Percentiles rank a stretch among this genome's conserved stretches.
Conservation (phyloP, 805 yeast genomes). For the Candida ulmi region DNA sequence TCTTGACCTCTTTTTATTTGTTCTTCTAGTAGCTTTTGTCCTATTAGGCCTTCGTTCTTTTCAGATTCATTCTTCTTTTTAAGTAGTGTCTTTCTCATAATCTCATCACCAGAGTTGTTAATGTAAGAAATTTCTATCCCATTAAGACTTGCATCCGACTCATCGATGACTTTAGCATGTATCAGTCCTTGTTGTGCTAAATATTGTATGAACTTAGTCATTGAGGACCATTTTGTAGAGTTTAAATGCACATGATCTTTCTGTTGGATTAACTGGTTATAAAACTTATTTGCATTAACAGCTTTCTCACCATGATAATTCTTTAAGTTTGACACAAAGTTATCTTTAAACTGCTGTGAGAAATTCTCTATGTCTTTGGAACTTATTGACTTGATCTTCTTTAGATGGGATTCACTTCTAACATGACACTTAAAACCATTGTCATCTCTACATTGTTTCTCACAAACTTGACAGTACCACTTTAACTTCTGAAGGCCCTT, state of each 20-base stretch:
- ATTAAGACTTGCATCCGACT: conserved; percentile 28
- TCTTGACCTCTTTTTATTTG: conserved; percentile 46
- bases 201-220: conserved; percentile 61
- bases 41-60: conserved; percentile 41
- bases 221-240: conserved; percentile 72
- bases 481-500: conserved; percentile 80
- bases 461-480: conserved; percentile 89
- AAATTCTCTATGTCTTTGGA: conserved; percentile 49
- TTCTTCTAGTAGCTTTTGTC: conserved; percentile 35
- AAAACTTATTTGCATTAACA: conserved; percentile 77
- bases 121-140: conserved; percentile 45
- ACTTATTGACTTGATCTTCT: conserved; percentile 45
- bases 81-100: conserved; percentile 33
- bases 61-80: conserved; percentile 30
- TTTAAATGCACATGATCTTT: conserved; percentile 86
- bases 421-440: conserved; percentile 92
- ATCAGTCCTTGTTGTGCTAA: conserved; percentile 55
- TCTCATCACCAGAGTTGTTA: conserved; percentile 47
- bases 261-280: conserved; percentile 83
- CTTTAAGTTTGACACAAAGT: conserved; percentile 58
- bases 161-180: conserved; percentile 35
- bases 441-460: conserved; percentile 91
- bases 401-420: conserved; percentile 72
- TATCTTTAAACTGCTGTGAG: conserved; percentile 52
- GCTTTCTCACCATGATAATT: conserved; percentile 76